phyloP scores from a whole-genome alignment of 129 eudicot species.

The Erigeron canadensis region DNA sequence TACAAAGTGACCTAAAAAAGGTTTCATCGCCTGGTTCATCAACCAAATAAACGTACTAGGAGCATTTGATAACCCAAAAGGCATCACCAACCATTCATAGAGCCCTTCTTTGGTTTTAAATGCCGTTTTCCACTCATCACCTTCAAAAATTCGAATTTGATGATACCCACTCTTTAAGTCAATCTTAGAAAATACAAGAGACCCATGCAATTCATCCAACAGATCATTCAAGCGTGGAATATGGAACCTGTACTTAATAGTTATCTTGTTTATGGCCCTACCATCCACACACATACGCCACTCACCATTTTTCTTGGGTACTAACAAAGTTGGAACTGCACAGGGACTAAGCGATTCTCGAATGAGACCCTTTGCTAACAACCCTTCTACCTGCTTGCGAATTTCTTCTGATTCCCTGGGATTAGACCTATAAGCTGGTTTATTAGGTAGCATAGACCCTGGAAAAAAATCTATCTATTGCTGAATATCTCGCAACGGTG shows the following conservation, averaged over 20 bases:
- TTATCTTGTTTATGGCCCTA: conserved; percentile 5
- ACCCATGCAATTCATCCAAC: conserved; percentile 3
- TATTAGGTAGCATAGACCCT: not conserved
- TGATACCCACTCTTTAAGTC: not conserved
- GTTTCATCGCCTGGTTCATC: no score
- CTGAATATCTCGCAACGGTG: not conserved
- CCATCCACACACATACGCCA: not conserved
- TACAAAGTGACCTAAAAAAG: no score
- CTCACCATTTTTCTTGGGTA: no score
- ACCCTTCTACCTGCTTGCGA: not conserved
- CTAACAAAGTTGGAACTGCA: not conserved
- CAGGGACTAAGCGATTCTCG: not conserved
- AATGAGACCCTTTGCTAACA: not conserved
- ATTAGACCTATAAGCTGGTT: not conserved
- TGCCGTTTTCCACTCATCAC: not conserved
- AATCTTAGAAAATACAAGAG: conserved; percentile 1
- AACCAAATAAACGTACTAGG: no score
- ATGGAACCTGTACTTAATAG: not conserved
- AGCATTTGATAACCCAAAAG: no score
- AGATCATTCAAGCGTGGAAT: not conserved
- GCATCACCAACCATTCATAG: no score
- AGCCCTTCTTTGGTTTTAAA: no score
- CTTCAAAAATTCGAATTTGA: not conserved
- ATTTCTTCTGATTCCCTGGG: not conserved
- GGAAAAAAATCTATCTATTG: not conserved